Evolutionary conservation across 2,329 filamentous ascomycete species (phyloP).

Genomic region (Talaromyces islandicus): DNA sequence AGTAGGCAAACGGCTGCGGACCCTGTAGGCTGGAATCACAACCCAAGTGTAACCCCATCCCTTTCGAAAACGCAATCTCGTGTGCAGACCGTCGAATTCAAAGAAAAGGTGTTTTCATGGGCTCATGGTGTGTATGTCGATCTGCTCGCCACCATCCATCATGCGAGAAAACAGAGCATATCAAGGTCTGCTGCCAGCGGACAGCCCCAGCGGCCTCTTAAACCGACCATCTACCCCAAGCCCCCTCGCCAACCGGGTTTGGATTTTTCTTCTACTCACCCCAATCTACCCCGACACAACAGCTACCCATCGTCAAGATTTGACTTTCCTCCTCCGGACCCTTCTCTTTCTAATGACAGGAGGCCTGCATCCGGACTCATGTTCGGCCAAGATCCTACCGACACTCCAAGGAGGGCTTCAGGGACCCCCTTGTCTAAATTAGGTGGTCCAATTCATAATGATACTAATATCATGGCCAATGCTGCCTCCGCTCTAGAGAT

Average conservation of each 20-base stretch:
- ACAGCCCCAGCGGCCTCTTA: conserved; percentile 39
- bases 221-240: conserved; percentile 57
- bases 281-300: conserved; percentile 26
- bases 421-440: conserved; percentile 29
- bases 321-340: conserved; percentile 20
- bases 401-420: conserved; percentile 15
- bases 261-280: conserved; percentile 39
- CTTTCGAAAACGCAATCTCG: conserved; percentile 16
- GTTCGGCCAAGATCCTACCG: not conserved
- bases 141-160: conserved; percentile 60
- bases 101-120: conserved; percentile 61
- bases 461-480: conserved; percentile 44
- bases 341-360: not conserved
- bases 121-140: conserved; percentile 70
- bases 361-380: not conserved
- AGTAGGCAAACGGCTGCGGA: conserved; percentile 18
- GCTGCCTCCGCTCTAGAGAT: conserved; percentile 66
- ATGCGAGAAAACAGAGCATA: conserved; percentile 39
- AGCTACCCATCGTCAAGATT: conserved; percentile 33
- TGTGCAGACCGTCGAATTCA: conserved; percentile 49
- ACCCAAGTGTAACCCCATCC: conserved; percentile 14
- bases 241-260: conserved; percentile 53
- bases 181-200: conserved; percentile 42
- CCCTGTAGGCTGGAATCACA: conserved; percentile 21
- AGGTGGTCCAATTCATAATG: conserved; percentile 23